Percentiles rank a stretch among this genome's conserved stretches.
Evolutionary conservation across 179 eudicot species (phyloP).

Genomic region (Silene vulgaris): DNA sequence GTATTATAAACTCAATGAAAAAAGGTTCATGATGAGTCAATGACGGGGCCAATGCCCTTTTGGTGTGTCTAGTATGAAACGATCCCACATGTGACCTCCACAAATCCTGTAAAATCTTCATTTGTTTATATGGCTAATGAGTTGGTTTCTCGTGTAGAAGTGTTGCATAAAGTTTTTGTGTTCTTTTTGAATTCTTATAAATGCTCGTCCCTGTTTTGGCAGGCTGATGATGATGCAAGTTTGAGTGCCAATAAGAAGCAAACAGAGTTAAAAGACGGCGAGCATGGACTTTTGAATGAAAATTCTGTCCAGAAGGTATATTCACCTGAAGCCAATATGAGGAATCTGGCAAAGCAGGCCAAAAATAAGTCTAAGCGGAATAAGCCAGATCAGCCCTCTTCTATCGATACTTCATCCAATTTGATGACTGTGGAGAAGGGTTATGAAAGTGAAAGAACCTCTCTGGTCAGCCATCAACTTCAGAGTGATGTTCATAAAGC

Average conservation of each 20-base stretch:
- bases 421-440: background rate
- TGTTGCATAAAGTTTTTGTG: no score
- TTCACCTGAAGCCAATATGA: background rate
- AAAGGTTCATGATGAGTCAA: background rate
- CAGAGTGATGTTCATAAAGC: conserved; percentile 12
- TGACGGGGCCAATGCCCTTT: background rate
- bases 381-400: conserved; percentile 13
- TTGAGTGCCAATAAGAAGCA: background rate
- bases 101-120: no score
- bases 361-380: conserved; percentile 7
- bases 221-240: conserved; percentile 11
- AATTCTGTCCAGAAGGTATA: no score
- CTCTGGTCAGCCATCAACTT: conserved; percentile 1
- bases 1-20: background rate
- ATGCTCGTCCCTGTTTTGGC: background rate
- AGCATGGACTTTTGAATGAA: background rate
- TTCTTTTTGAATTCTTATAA: background rate
- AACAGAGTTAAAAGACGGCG: background rate
- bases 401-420: background rate
- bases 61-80: background rate
- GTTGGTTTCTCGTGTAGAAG: no score
- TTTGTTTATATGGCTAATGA: no score
- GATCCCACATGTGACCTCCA: background rate
- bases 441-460: conserved; percentile 5
- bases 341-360: background rate